phyloP scores from a whole-genome alignment of 192 early-diverging fungal genomes.

The Coemansia sp. region DNA sequence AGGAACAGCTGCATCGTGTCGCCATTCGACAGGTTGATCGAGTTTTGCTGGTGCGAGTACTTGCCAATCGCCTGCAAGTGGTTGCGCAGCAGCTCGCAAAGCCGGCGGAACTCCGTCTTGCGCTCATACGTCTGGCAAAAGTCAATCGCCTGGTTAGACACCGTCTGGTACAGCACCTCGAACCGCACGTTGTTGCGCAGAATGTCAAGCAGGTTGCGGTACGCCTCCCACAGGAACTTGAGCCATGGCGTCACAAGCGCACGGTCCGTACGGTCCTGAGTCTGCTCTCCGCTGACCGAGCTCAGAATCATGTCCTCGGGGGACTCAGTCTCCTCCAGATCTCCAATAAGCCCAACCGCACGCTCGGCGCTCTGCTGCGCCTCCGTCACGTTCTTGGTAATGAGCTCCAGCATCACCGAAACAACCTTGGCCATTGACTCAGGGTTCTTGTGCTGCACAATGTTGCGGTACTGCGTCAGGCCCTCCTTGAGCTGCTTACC shows the following conservation, averaged over 20 bases:
- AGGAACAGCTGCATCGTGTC: constrained; percentile 96
- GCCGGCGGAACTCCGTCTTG: constrained; percentile 97
- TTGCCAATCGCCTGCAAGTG: constrained; percentile 90
- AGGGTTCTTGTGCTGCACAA: constrained; percentile 92
- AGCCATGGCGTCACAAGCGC: constrained; percentile 98
- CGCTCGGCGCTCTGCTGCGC: constrained; percentile 91
- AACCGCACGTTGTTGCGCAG: constrained; percentile 94
- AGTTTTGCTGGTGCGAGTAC: constrained; percentile 81
- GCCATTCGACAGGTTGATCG: constrained; percentile 93
- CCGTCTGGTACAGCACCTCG: constrained; percentile 88
- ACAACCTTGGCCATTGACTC: constrained; percentile 87
- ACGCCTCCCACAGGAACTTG: constrained; percentile 99
- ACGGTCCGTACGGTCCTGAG: constrained; percentile 95
- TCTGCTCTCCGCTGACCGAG: constrained; percentile 90
- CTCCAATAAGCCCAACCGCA: constrained; percentile 82
- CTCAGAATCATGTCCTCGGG: constrained; percentile 96
- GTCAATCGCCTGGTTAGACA: constrained; percentile 90
- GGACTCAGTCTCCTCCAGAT: constrained; percentile 94
- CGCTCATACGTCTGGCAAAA: constrained; percentile 94
- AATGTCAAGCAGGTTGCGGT: constrained; percentile 94
- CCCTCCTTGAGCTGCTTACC: constrained; percentile 94
- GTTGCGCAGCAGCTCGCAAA: constrained; percentile 94
- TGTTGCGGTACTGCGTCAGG: constrained; percentile 97
- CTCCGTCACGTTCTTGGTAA: constrained; percentile 82
- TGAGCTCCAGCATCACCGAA: constrained; percentile 77